Evolutionary conservation across 1,139 yeast genomes (phyloP).

Genomic region (Arxiozyma telluris): DNA sequence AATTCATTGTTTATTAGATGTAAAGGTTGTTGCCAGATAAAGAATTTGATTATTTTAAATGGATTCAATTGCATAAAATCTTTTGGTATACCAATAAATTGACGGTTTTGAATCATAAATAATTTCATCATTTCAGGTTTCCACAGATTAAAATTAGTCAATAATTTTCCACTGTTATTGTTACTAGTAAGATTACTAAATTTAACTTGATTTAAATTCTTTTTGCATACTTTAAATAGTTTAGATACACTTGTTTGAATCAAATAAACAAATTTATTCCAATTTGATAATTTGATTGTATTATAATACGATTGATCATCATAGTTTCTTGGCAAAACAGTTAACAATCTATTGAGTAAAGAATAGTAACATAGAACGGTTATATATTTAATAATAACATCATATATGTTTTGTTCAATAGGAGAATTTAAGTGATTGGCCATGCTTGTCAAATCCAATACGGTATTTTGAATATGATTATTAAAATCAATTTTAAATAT

Average conservation of each 20-base stretch:
- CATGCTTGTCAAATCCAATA: not conserved
- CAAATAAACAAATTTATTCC: slow-evolving; percentile 14
- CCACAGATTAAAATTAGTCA: not conserved
- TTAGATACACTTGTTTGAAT: slow-evolving; percentile 5
- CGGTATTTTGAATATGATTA: not conserved
- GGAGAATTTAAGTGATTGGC: not conserved
- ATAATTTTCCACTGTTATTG: not conserved
- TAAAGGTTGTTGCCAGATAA: slow-evolving; percentile 1
- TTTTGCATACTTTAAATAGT: slow-evolving; percentile 4
- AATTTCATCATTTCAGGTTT: slow-evolving; percentile 11
- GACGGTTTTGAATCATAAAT: slow-evolving; percentile 13
- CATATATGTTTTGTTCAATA: slow-evolving; percentile 5
- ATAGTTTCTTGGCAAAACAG: slow-evolving; percentile 12
- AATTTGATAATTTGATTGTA: slow-evolving; percentile 20
- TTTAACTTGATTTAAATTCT: not conserved
- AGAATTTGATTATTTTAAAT: not conserved
- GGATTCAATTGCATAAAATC: not conserved
- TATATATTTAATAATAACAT: slow-evolving; percentile 11
- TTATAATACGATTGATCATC: slow-evolving; percentile 18
- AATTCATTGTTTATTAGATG: not conserved
- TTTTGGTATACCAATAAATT: slow-evolving; percentile 12
- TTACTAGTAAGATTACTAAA: too few relatives aligned
- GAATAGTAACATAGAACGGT: slow-evolving; percentile 18
- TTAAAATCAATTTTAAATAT: not conserved
- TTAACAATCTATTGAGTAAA: slow-evolving; percentile 13